Percentiles rank a stretch among this genome's conserved stretches.
Evolutionary conservation across 164 flowering plant genomes (phyloP).

Genomic region (Cinnamomum chago): DNA sequence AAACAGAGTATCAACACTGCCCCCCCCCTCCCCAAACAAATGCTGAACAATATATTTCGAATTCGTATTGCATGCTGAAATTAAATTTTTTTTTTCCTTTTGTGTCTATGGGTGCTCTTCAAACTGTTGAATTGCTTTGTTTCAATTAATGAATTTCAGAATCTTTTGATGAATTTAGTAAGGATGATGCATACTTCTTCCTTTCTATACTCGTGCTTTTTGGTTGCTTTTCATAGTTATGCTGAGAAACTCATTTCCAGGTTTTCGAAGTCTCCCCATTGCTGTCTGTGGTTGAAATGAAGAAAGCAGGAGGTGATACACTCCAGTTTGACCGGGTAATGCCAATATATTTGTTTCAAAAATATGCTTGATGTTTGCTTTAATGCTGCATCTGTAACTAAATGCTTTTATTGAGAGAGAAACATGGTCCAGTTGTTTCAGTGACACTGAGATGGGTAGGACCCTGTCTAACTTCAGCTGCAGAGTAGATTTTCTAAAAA

Average conservation of each 20-base stretch:
- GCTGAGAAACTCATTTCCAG: slow-evolving; percentile 1
- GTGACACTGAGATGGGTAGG: not conserved
- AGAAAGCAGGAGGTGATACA: slow-evolving; percentile 13
- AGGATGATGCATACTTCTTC: not conserved
- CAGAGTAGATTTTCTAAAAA: not conserved
- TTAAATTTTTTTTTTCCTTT: too few species aligned
- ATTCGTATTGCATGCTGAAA: too few species aligned
- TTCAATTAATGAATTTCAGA: not conserved
- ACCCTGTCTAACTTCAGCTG: not conserved
- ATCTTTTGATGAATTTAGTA: not conserved
- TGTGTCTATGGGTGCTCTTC: not conserved
- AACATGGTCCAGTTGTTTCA: not conserved
- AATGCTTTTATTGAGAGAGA: not conserved
- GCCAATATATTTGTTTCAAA: not conserved
- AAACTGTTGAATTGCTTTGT: not conserved
- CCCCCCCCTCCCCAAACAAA: too few species aligned
- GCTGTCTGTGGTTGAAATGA: slow-evolving; percentile 14
- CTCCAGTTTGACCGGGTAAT: slow-evolving; percentile 10
- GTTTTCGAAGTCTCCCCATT: slow-evolving; percentile 15
- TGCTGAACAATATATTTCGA: too few species aligned
- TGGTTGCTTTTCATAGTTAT: not conserved
- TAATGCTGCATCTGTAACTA: not conserved
- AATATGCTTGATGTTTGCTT: not conserved
- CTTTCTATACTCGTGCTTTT: not conserved
- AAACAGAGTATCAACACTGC: too few species aligned